Base-by-base conservation (phyloP, 2,329 filamentous ascomycete genomes). In the Sarocladiaceae sp. region DNA sequence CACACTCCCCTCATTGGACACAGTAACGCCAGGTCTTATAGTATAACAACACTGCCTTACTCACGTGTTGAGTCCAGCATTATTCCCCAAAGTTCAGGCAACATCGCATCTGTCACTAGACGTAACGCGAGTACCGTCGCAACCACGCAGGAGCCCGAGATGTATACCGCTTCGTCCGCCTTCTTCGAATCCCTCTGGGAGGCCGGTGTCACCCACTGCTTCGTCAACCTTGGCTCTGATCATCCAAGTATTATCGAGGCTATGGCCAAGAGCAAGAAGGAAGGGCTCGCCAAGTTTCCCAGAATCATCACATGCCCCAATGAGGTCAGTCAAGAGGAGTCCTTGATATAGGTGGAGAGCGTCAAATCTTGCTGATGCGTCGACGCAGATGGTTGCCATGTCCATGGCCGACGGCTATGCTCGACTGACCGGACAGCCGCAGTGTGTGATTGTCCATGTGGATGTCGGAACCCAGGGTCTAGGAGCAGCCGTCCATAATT, bases 371-470 rank as follows among this genome's bases (percentile, higher is more conserved):
- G 21, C 34, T 27, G 23, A 43, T 33, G 24, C 9, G 19, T 19
- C 16, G 23, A 27, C 34, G 16, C 49, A 88, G 80, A 90, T 90
- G 85, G 85, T 90, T 6, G 86, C 86, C 20, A 75, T 91, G 55
- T 90, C 85, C 47, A 87, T 88, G 82, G 86, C 86, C 12, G 86
- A 91, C 60, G 86, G 86, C 43, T 89, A 86, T 56, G 85, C 86
- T 29, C 75, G 84, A 23, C 62, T 86, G 29, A 87, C 82, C 5
- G 78, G 78, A 44, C 78, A 84, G 52, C 83, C 85, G 0, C 85
- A 90, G 63, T 83, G 78, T 48, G 85, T 90, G 11, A 83, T 90
- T 49, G 77, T 90, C 2, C 85, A 90, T 55, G 85, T 90, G 46
- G 85, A 91, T 53, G 85, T 90, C 15, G 86, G 86, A 20, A 91